Evolutionary conservation across 2,329 filamentous ascomycete genomes (phyloP), one percentile per base, ranked within the genome.

Genomic region (Didymellaceae sp.): DNA sequence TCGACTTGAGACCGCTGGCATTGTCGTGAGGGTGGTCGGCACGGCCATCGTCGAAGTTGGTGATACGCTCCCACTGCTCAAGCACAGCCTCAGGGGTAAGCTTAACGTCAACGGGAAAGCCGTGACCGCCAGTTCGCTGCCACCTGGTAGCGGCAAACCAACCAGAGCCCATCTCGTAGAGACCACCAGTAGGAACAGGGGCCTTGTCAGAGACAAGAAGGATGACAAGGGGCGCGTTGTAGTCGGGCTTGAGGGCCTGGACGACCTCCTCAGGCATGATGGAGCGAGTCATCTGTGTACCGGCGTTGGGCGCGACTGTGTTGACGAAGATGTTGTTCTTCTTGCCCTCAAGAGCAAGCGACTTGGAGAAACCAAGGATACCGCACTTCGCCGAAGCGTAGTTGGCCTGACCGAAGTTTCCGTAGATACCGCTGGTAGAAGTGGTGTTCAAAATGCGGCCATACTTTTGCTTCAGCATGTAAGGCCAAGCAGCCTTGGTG

Each of bases 281-380:
- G 41, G 90, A 93, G 62, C 87, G 85, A 47, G 94, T 99, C 90
- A 99, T 94, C 71, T 88, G 86, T 34, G 94, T 99, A 65, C 94
- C 94, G 30, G 94, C 94, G 69, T 97, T 99, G 63, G 94, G 94
- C 18, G 94, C 94, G 68, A 99, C 97, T 51, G 92, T 96, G 83
- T 99, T 99, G 75, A 96, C 90, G 67, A 86, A 91, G 75, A 99
- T 97, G 82, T 97, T 96, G 82, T 99, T 91, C 81, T 97, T 97
- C 70, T 84, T 83, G 66, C 94, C 94, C 78, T 99, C 94, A 40
- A 94, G 83, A 42, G 94, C 94, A 46, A 99, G 84, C 41, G 94
- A 90, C 64, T 91, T 89, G 31, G 92, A 96, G 81, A 99, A 91
- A 55, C 94, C 94, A 32, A 99, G 87, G 61, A 99, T 97, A 77